Base-by-base conservation (phyloP, 2,329 filamentous ascomycete species). In the Daldinia sp. region DNA sequence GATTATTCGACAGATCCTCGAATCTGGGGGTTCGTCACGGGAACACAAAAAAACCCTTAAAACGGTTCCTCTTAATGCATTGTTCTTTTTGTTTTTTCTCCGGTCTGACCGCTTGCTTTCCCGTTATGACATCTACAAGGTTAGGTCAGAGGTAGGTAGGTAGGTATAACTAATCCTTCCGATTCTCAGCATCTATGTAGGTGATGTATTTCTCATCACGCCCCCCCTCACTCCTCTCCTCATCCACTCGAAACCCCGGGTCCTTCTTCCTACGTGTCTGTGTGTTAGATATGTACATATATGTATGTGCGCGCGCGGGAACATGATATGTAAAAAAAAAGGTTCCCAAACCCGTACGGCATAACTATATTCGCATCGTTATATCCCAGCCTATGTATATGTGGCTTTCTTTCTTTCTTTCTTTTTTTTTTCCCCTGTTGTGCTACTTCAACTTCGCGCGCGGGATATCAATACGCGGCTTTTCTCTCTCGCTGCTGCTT, bases 391-490 rank as follows among this genome's bases (percentile, higher is more conserved):
- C 30, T 15, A 9, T 35, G 26, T 42, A 23, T 15, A 35, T 35
- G 33, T 42, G 33, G 33, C 39, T 39, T 26, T 41, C 10, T 35
- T 9, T 33, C 9, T 33, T 33, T 30, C 7, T 7, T 30, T 30
- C 7, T 30, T 30, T 30, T 7, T 30, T 30, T 33, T 33, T 35
- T 35, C 9, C 10, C 5, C 60, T 70, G 68, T 55, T 13, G 68
- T 70, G 68, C 53, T 12, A 70, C 64, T 62, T 42, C 13, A 23
- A 23, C 20, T 23, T 23, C 20, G 20, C 20, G 20, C 20, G 48
- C 60, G 57, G 53, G 39, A 10, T 37, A 33, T 67, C 62, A 41
- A 65, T 67, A 48, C 44, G 57, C 60, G 60, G 64, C 10, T 35
- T 9, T 35, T 35, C 10, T 35, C 10, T 35, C 33, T 35, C 6